phyloP scores from a whole-genome alignment of 179 eudicot genomes.

The Drosera spatulata region DNA sequence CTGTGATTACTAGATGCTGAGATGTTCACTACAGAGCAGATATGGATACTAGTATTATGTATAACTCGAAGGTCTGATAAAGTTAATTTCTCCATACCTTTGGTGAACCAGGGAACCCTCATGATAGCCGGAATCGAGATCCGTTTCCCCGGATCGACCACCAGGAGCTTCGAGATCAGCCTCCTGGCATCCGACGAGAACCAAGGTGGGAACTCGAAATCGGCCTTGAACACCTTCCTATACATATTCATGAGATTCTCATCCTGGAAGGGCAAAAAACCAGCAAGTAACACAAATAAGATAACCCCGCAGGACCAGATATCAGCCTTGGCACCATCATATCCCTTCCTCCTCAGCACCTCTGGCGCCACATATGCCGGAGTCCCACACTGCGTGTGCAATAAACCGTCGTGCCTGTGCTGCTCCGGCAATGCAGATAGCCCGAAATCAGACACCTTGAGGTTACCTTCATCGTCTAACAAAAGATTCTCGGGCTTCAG shows the following conservation, averaged over 20 bases:
- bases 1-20: too few species aligned
- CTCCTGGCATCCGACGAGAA: constrained; percentile 26
- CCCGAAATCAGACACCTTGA: constrained; percentile 77
- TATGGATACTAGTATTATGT: too few species aligned
- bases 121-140: constrained; percentile 28
- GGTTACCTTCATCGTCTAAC: constrained; percentile 52
- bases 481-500: constrained; percentile 72
- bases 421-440: constrained; percentile 76
- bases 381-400: constrained; percentile 82
- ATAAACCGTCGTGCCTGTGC: constrained; percentile 43
- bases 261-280: constrained; percentile 37
- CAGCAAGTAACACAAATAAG: constrained; percentile 33
- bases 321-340: constrained; percentile 43
- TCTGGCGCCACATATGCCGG: constrained; percentile 91
- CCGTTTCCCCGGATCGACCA: constrained; percentile 23
- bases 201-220: constrained; percentile 37
- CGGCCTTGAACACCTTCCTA: constrained; percentile 35
- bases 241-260: constrained; percentile 47
- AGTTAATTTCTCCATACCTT: constrained; percentile 11
- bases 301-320: constrained; percentile 56
- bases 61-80: too few species aligned
- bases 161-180: constrained; percentile 29
- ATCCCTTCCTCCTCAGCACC: constrained; percentile 58
- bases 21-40: too few species aligned
- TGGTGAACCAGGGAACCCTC: constrained; percentile 31